Evolutionary conservation across 2,329 filamentous ascomycete genomes (phyloP).

Genomic region (Colletotrichum truncatum): DNA sequence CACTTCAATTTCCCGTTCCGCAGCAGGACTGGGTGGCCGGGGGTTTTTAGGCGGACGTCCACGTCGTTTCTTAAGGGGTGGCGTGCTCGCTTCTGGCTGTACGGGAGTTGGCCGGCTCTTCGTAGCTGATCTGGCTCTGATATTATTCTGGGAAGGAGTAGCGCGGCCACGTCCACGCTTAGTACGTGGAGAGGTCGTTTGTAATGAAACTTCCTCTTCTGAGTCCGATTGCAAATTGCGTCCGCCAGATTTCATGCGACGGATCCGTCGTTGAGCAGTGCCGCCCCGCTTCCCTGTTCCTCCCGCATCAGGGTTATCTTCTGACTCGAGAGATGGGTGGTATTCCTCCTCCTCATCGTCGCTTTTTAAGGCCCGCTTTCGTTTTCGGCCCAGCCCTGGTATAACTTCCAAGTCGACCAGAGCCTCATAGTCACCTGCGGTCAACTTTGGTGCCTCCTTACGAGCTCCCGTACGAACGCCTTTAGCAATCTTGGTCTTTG

Average conservation of each 20-base stretch:
- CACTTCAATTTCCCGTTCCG: background rate
- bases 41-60: constrained; percentile 26
- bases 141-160: background rate
- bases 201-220: background rate
- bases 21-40: constrained; percentile 2
- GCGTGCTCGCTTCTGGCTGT: background rate
- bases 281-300: background rate
- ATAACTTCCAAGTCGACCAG: constrained; percentile 10
- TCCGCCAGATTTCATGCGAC: constrained; percentile 13
- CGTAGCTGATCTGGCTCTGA: background rate
- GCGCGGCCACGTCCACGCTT: constrained; percentile 2
- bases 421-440: constrained; percentile 21
- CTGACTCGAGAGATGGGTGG: constrained; percentile 24
- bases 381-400: constrained; percentile 8
- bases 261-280: constrained; percentile 3
- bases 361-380: constrained; percentile 18
- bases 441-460: constrained; percentile 25
- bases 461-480: constrained; percentile 23
- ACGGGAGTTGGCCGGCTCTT: background rate
- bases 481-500: constrained; percentile 25
- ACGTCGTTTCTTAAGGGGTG: constrained; percentile 23
- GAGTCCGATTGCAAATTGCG: constrained; percentile 11
- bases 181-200: background rate
- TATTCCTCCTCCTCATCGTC: constrained; percentile 29
- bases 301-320: constrained; percentile 10